Base-by-base conservation (phyloP, 2,329 filamentous ascomycete species). In the Epichloe typhina region DNA sequence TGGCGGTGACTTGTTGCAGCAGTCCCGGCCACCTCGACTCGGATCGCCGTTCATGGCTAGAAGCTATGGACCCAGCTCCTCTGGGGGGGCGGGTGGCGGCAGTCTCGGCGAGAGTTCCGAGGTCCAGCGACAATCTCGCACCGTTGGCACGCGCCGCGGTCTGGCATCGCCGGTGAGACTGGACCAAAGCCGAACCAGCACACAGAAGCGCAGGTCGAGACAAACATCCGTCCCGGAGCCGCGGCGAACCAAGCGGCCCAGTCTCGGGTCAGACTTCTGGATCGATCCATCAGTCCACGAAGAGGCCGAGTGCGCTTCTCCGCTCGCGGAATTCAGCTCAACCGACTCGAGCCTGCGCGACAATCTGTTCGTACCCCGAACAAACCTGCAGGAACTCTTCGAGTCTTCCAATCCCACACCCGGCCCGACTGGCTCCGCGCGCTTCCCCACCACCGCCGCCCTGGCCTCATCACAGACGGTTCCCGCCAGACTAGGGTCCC, bases 51-150 rank as follows among this genome's bases (percentile, higher is more conserved):
- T 82, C 53, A 65, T 69, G 19, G 72, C 77, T 35, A 74, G 70
- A 54, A 83, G 78, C 56, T 83, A 83, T 56, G 80, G 80, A 0
- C 80, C 79, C 1, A 82, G 76, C 62, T 79, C 78, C 12, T 80
- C 26, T 1, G 26, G 3, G 7, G 7, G 26, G 26, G 8, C 4
- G 26, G 26, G 26, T 4, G 69, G 71, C 0, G 69, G 68, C 7
- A 66, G 64, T 41, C 61, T 69, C 9, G 59, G 58, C 15, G 54
- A 62, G 15, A 57, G 58, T 42, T 50, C 64, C 4, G 64, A 66
- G 44, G 59, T 65, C 3, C 66, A 65, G 36, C 62, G 69, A 33
- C 74, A 75, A 53, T 70, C 70, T 13, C 71, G 73, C 53, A 77
- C 75, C 0, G 61, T 77, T 17, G 75, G 72, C 15, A 68, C 71